Base-by-base conservation (phyloP, 495 filamentous ascomycete genomes). In the Annulohypoxylon nitens region DNA sequence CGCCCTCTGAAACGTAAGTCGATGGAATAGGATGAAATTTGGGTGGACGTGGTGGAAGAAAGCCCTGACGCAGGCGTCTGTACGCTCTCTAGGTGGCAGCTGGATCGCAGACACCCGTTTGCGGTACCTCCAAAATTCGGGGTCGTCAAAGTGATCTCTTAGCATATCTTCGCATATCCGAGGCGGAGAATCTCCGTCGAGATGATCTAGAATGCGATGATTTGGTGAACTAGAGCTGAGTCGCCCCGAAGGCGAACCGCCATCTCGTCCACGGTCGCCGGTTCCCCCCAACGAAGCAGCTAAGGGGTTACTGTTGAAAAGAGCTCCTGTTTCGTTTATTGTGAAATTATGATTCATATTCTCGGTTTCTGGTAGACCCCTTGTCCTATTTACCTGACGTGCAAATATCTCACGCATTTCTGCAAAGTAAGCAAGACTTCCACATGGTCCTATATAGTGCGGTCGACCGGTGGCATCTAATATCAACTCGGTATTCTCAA, bases 1-100 rank as follows among this genome's bases (percentile, higher is more conserved):
- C 5, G 76, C 76, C 7, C 72, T 70, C 61, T 81, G 80, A 70
- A 85, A 85, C 8, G 81, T 80, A 1, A 78, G 76, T 11, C 80
- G 80, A 70, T 85, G 82, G 61, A 86, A 85, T 6, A 86, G 72
- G 14, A 79, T 76, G 67, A 83, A 84, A 57, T 84, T 80, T 3
- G 80, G 78, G 69, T 86, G 83, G 16, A 85, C 81, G 51, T 78
- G 54, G 0, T 80, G 71, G 61, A 86, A 85, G 72, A 79, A 86
- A 20, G 81, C 79, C 0, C 75, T 47, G 2, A 86, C 69, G 26
- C 84, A 79, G 3, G 76, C 67, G 55, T 85, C 83, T 14, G 80
- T 70, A 33, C 70, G 75, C 5, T 80, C 69, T 14, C 71, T 71
- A 30, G 68, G 11, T 10, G 80, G 80, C 3, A 82, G 34, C 12